phyloP scores from a whole-genome alignment of 192 early-diverging fungal genomes.

The Chytriomyces confervae region DNA sequence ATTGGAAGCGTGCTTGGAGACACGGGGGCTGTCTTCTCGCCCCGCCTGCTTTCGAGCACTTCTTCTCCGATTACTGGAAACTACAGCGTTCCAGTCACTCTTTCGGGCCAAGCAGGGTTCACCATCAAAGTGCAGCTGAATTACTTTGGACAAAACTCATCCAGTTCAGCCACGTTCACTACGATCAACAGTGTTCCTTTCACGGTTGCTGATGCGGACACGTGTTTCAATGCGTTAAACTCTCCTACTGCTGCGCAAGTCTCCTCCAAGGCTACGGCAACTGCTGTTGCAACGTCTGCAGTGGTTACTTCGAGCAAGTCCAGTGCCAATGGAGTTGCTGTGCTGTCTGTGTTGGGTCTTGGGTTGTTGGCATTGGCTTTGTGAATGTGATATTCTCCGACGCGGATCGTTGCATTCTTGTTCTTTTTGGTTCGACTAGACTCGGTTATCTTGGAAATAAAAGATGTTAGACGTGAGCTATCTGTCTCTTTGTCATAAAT shows the following conservation, averaged over 20 bases:
- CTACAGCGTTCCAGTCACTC: neutral
- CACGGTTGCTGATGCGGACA: neutral
- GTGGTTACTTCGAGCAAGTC: neutral
- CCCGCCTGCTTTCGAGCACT: neutral
- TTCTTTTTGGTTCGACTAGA: too few species aligned
- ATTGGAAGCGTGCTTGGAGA: neutral
- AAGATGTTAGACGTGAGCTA: too few species aligned
- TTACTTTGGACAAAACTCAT: neutral
- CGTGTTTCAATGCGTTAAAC: neutral
- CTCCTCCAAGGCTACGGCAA: neutral
- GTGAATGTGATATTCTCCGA: neutral
- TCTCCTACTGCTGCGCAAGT: neutral
- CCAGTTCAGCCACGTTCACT: neutral
- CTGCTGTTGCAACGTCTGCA: neutral
- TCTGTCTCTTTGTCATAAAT: too few species aligned
- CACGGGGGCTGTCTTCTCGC: neutral
- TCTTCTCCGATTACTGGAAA: neutral
- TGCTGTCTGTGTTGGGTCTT: neutral
- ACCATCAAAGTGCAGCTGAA: neutral
- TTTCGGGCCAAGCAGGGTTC: neutral
- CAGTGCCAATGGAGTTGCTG: neutral
- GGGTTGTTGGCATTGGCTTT: neutral
- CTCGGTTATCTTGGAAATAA: too few species aligned
- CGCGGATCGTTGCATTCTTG: too few species aligned
- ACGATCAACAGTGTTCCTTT: neutral